These are phyloP conservation scores for Penicillium desertorum DNA, from an alignment of 495 filamentous ascomycete genomes.

Conservation along the genomic window DNA sequence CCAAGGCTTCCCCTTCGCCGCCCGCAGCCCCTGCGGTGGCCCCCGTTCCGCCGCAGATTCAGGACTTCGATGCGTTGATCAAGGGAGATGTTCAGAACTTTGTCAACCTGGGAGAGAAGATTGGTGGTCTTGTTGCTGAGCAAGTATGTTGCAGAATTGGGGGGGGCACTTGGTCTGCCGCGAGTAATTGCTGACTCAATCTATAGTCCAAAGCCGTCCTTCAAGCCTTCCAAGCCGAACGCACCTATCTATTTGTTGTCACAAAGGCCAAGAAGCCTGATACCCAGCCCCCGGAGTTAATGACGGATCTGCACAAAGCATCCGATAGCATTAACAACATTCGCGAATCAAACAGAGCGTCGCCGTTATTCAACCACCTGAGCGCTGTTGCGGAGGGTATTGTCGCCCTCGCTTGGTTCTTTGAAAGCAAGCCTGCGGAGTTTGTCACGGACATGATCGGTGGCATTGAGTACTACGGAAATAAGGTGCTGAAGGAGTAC, in stretches of 20 bases:
- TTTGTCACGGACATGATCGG: slow-evolving; percentile 75
- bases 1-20: slow-evolving; percentile 43
- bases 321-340: slow-evolving; percentile 74
- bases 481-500: slow-evolving; percentile 81
- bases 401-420: slow-evolving; percentile 80
- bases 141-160: slow-evolving; percentile 55
- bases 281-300: slow-evolving; percentile 63
- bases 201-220: slow-evolving; percentile 58
- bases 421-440: slow-evolving; percentile 75
- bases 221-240: slow-evolving; percentile 74
- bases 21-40: slow-evolving; percentile 52
- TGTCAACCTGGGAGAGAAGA: slow-evolving; percentile 69
- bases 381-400: slow-evolving; percentile 88
- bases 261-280: slow-evolving; percentile 93
- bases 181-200: slow-evolving; percentile 10
- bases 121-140: slow-evolving; percentile 76
- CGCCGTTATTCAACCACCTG: slow-evolving; percentile 71
- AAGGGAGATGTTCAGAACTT: slow-evolving; percentile 72
- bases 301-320: slow-evolving; percentile 78
- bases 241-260: slow-evolving; percentile 82
- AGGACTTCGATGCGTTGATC: slow-evolving; percentile 84
- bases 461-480: slow-evolving; percentile 85
- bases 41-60: slow-evolving; percentile 70
- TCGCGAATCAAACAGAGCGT: slow-evolving; percentile 71
- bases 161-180: background rate